Evolutionary conservation across 2,329 filamentous ascomycete species (phyloP), one percentile per base, ranked within the genome.

Genomic region (Aspergillus sp.): DNA sequence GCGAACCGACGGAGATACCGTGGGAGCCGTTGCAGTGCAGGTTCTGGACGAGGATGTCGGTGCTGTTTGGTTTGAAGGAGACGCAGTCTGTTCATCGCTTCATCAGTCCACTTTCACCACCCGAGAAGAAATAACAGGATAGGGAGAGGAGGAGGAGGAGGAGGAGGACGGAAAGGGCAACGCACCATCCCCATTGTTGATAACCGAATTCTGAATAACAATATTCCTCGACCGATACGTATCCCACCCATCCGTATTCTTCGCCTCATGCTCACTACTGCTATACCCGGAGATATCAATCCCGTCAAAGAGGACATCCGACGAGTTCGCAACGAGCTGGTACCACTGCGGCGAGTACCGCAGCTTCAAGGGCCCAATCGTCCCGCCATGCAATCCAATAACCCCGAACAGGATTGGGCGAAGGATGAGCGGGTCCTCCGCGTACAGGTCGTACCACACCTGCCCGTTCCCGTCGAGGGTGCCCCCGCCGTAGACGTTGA

Each of bases 11-110:
- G 9, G 85, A 88, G 66, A 91, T 91, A 45, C 89, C 89, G 69
- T 91, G 89, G 3, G 87, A 90, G 38, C 88, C 88, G 68, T 88
- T 89, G 76, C 89, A 91, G 62, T 80, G 77, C 4, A 91, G 77
- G 64, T 88, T 87, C 71, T 91, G 88, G 5, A 91, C 84, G 4
- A 91, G 74, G 7, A 91, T 85, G 65, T 90, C 83, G 48, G 87
- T 91, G 68, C 84, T 87, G 73, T 91, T 91, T 19, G 89, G 89
- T 75, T 91, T 91, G 82, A 91, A 91, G 0, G 87, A 88, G 13
- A 91, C 87, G 63, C 89, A 91, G 71, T 92, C 85, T 79, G 51
- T 17, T 13, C 3, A 3, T 13, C 3, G 1, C 23, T 34, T 17
- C 25, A 9, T 55, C 28, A 45, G 45, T 50, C 6, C 17, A 19